Percentiles rank a stretch among this genome's conserved stretches.
phyloP scores from a whole-genome alignment of 2,329 filamentous ascomycete genomes.

The Fusarium sp. region DNA sequence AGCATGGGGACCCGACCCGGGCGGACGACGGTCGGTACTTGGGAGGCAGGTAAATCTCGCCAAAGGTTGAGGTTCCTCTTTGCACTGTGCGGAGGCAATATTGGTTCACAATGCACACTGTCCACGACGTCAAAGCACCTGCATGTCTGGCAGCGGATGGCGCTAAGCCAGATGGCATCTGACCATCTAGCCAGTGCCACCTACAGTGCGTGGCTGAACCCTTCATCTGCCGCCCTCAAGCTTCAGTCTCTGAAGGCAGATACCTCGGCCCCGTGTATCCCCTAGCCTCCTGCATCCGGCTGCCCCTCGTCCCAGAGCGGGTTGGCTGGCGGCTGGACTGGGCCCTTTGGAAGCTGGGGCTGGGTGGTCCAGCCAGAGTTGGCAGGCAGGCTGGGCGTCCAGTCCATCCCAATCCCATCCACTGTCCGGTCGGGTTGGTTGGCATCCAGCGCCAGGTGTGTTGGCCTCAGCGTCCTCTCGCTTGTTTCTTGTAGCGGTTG shows the following conservation, averaged over 20 bases:
- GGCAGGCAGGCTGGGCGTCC: conserved; percentile 13
- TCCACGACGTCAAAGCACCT: background rate
- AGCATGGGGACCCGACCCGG: conserved; percentile 2
- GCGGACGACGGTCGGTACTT: conserved; percentile 6
- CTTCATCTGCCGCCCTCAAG: conserved; percentile 4
- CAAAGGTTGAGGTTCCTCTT: background rate
- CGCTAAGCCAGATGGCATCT: conserved; percentile 1
- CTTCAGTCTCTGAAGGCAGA: conserved; percentile 11
- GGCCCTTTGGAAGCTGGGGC: conserved; percentile 29
- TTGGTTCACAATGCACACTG: conserved; percentile 1
- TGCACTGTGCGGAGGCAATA: conserved; percentile 8
- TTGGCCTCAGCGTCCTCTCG: conserved; percentile 26
- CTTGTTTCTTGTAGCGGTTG: conserved; percentile 37
- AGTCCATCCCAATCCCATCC: background rate
- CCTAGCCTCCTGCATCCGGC: conserved; percentile 38
- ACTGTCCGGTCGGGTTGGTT: conserved; percentile 25
- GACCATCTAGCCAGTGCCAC: conserved; percentile 11
- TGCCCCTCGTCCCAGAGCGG: conserved; percentile 10
- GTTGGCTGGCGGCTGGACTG: conserved; percentile 16
- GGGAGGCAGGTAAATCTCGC: conserved; percentile 4
- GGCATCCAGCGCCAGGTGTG: conserved; percentile 3
- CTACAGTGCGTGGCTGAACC: conserved; percentile 3
- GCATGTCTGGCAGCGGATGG: background rate
- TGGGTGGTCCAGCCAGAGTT: background rate
- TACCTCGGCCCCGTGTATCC: conserved; percentile 17